Base-by-base conservation (phyloP, 2,329 filamentous ascomycete species). In the Pseudogymnoascus sp. region DNA sequence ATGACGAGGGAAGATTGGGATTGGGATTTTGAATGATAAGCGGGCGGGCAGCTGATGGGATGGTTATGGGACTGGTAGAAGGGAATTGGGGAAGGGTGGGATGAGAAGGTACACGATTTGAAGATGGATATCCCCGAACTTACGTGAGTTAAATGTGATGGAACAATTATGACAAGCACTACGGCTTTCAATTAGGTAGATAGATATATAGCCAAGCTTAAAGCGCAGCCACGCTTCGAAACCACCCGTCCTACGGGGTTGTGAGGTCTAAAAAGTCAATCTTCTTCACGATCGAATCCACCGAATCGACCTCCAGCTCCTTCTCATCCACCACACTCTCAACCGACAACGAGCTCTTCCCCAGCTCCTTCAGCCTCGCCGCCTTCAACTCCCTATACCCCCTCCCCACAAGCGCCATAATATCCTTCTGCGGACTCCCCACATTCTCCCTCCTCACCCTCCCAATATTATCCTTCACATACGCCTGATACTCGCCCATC, bases 401-500 rank as follows among this genome's bases (percentile, higher is more conserved):
- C 68, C 79, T 80, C 17, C 83, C 86, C 63, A 92, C 77, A 39
- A 84, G 76, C 68, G 79, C 81, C 87, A 91, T 89, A 9, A 91
- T 80, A 62, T 86, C 84, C 68, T 85, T 87, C 69, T 87, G 85
- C 11, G 79, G 79, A 66, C 79, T 82, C 40, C 73, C 77, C 59
- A 80, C 83, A 66, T 85, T 80, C 63, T 81, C 78, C 62, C 74
- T 76, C 73, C 76, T 84, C 2, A 90, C 76, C 33, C 76, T 73
- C 60, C 77, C 79, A 79, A 90, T 90, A 69, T 92, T 81, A 68
- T 82, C 79, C 75, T 86, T 89, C 65, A 92, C 77, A 69, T 82
- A 85, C 2, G 73, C 65, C 65, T 84, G 81, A 73, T 84, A 86
- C 62, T 80, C 81, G 37, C 70, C 77, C 62, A 73, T 72, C 57